Conservation (phyloP, 1,284 basidiomycete species). For the Trametes sp. region DNA sequence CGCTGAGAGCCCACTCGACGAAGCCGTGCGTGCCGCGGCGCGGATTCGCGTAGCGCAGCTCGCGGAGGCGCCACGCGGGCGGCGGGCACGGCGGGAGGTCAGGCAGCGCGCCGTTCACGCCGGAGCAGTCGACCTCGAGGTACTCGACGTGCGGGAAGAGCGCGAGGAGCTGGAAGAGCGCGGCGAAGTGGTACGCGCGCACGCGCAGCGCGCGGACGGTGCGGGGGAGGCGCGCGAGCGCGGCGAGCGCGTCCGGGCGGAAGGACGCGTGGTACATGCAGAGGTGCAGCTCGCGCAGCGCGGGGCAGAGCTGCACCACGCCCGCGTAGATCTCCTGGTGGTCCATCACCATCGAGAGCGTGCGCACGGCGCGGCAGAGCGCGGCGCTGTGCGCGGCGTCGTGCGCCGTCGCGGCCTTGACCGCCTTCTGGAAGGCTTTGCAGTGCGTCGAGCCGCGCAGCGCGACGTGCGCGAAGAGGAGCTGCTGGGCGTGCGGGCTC, state of each 20-base stretch:
- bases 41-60: slow-evolving; percentile 22
- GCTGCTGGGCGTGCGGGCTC: slow-evolving; percentile 62
- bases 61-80: slow-evolving; percentile 18
- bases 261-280: slow-evolving; percentile 26
- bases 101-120: slow-evolving; percentile 1
- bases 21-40: slow-evolving; percentile 17
- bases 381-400: slow-evolving; percentile 7
- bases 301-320: slow-evolving; percentile 15
- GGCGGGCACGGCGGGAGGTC: slow-evolving; percentile 1
- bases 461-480: slow-evolving; percentile 61
- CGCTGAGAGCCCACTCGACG: slow-evolving; percentile 25
- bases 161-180: slow-evolving; percentile 26
- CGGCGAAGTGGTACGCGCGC: slow-evolving; percentile 20
- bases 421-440: slow-evolving; percentile 14
- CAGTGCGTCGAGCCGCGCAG: slow-evolving; percentile 44
- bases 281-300: slow-evolving; percentile 25
- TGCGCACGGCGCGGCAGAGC: slow-evolving; percentile 16
- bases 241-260: slow-evolving; percentile 16
- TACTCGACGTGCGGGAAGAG: slow-evolving; percentile 19
- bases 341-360: slow-evolving; percentile 24
- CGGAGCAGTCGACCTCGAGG: slow-evolving; percentile 26
- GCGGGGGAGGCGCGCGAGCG: slow-evolving; percentile 5
- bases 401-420: background rate
- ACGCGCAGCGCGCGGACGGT: slow-evolving; percentile 24
- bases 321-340: slow-evolving; percentile 28